Evolutionary conservation across 2,329 filamentous ascomycete species (phyloP).

Genomic region (Colletotrichum navitas): DNA sequence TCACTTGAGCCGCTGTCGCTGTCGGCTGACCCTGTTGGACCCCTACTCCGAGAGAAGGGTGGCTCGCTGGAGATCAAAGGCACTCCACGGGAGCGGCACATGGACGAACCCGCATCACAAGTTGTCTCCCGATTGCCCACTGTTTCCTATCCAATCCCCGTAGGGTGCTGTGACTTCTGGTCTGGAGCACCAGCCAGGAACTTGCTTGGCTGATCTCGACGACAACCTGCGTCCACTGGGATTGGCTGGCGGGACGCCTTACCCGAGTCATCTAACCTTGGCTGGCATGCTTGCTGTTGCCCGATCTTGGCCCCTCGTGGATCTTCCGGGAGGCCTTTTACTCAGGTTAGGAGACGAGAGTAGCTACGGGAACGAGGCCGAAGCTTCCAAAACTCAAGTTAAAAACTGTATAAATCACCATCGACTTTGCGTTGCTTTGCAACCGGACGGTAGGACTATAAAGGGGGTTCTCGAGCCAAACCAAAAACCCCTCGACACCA

Average conservation of each 20-base stretch:
- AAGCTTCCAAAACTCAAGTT: slow-evolving; percentile 11
- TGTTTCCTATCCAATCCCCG: neutral
- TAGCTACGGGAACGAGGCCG: slow-evolving; percentile 22
- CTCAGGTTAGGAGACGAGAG: slow-evolving; percentile 17
- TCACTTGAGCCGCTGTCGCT: slow-evolving; percentile 33
- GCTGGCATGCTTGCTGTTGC: slow-evolving; percentile 23
- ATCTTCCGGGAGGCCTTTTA: slow-evolving; percentile 23
- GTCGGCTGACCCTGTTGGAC: slow-evolving; percentile 31
- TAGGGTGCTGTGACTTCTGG: slow-evolving; percentile 5
- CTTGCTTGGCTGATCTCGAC: slow-evolving; percentile 18
- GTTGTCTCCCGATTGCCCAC: slow-evolving; percentile 33
- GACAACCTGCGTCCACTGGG: slow-evolving; percentile 20
- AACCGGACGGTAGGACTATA: slow-evolving; percentile 20
- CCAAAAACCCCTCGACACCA: slow-evolving; percentile 5
- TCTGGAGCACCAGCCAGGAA: slow-evolving; percentile 14
- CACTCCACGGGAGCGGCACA: slow-evolving; percentile 33
- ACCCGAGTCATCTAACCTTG: slow-evolving; percentile 24
- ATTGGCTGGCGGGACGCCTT: slow-evolving; percentile 22
- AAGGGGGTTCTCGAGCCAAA: slow-evolving; percentile 27
- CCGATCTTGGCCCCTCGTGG: slow-evolving; percentile 31
- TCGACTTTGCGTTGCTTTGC: slow-evolving; percentile 19
- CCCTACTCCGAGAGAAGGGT: slow-evolving; percentile 13
- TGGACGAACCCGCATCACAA: slow-evolving; percentile 23
- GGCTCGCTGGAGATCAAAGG: slow-evolving; percentile 27
- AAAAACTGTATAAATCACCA: slow-evolving; percentile 34